Evolutionary conservation across 1,139 yeast genomes (phyloP).

Genomic region (Lodderomyces metapsilosis): DNA sequence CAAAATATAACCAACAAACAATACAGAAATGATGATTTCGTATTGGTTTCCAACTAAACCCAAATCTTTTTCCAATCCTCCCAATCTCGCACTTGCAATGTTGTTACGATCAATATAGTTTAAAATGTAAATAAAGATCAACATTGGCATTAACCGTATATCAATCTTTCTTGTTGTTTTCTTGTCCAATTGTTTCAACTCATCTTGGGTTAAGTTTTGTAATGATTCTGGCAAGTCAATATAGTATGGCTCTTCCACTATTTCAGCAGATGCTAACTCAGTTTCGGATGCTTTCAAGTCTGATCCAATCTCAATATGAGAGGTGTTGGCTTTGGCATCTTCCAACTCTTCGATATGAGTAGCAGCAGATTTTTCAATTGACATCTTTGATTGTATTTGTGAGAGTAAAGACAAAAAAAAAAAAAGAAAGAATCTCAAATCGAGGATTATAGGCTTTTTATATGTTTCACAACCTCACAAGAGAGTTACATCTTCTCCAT

Average conservation of each 20-base stretch:
- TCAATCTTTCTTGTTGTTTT: conserved; percentile 50
- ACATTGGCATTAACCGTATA: conserved; percentile 52
- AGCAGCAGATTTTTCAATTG: conserved; percentile 7
- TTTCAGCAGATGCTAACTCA: conserved; percentile 5
- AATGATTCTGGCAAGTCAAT: conserved; percentile 32
- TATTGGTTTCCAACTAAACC: conserved; percentile 49
- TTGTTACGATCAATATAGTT: conserved; percentile 60
- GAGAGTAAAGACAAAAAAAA: neutral
- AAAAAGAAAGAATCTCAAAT: neutral
- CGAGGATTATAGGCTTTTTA: neutral
- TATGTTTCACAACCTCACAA: neutral
- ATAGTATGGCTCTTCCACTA: conserved; percentile 11
- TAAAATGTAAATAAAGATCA: conserved; percentile 51
- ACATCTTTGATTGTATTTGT: conserved; percentile 4
- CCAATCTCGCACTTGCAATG: conserved; percentile 61
- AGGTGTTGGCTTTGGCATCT: conserved; percentile 9
- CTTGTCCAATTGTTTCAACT: conserved; percentile 36
- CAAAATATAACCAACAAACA: conserved; percentile 61
- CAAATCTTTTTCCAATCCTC: conserved; percentile 54
- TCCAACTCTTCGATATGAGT: conserved; percentile 8
- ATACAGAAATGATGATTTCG: conserved; percentile 54
- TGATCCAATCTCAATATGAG: conserved; percentile 10
- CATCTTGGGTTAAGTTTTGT: conserved; percentile 32
- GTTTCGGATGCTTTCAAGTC: conserved; percentile 8
- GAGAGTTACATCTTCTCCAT: neutral